Evolutionary conservation across 768 basidiomycete genomes (phyloP).

Genomic region (Lactarius akahatsu): DNA sequence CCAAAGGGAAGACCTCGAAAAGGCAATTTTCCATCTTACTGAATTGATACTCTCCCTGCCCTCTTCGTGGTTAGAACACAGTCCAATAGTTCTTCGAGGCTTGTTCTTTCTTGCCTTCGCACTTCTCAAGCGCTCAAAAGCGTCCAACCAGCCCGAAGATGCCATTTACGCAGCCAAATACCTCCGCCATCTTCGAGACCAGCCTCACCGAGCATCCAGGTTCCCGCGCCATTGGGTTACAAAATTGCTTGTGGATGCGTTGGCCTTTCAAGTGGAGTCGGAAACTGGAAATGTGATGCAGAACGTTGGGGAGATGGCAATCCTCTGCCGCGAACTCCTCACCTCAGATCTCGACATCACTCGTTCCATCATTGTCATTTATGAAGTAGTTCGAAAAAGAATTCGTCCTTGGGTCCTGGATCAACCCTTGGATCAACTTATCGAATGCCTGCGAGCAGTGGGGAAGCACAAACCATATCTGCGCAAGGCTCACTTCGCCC

Average conservation of each 20-base stretch:
- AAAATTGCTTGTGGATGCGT: neutral
- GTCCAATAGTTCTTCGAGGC: neutral
- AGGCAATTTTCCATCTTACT: neutral
- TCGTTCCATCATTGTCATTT: neutral
- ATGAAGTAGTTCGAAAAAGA: neutral
- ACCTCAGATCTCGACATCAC: neutral
- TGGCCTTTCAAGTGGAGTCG: neutral
- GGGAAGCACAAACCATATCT: neutral
- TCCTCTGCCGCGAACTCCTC: neutral
- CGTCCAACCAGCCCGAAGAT: neutral
- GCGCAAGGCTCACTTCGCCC: neutral
- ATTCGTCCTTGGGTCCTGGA: neutral
- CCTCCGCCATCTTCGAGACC: neutral
- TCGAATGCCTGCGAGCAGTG: neutral
- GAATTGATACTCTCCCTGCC: neutral
- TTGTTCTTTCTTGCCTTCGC: neutral
- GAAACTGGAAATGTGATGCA: neutral
- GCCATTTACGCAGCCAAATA: neutral
- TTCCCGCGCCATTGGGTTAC: neutral
- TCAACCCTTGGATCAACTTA: neutral
- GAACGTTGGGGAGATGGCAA: neutral
- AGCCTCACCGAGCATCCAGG: neutral
- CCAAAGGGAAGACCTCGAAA: neutral
- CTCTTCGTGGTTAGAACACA: neutral
- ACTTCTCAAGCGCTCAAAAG: neutral